These are phyloP conservation scores for Lactarius evosmus DNA, from an alignment of 768 basidiomycete genomes.

Conservation along the genomic window DNA sequence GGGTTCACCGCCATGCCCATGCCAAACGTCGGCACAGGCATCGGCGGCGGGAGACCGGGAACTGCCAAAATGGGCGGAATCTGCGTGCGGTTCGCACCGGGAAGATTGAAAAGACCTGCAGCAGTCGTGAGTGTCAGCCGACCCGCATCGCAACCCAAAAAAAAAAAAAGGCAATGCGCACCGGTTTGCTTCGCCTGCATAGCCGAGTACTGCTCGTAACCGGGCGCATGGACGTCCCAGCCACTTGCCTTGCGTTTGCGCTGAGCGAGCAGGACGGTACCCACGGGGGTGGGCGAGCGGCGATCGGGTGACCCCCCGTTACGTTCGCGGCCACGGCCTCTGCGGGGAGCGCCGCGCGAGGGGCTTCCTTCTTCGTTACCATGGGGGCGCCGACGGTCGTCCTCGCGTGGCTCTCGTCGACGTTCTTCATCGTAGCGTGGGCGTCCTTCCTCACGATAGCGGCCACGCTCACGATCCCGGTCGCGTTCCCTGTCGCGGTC, in stretches of 20 bases:
- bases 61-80: conserved; percentile 79
- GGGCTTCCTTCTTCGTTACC: conserved; percentile 37
- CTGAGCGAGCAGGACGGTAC: conserved; percentile 75
- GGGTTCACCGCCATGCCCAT: conserved; percentile 86
- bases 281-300: conserved; percentile 88
- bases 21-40: conserved; percentile 80
- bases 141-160: background rate
- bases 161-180: conserved; percentile 33
- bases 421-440: conserved; percentile 42
- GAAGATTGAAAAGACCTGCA: conserved; percentile 92
- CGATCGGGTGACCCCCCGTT: conserved; percentile 70
- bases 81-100: conserved; percentile 89
- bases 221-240: conserved; percentile 95
- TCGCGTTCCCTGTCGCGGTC: conserved; percentile 37
- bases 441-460: conserved; percentile 35
- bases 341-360: conserved; percentile 39
- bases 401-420: conserved; percentile 37
- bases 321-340: conserved; percentile 48
- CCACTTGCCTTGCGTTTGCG: conserved; percentile 86
- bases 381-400: conserved; percentile 35
- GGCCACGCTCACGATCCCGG: conserved; percentile 49
- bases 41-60: conserved; percentile 76
- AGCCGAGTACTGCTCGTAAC: conserved; percentile 92
- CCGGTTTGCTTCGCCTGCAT: conserved; percentile 99
- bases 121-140: conserved; percentile 8